A percentile compares a stretch with the other conserved stretches of the same genome.
These are phyloP conservation scores for Discostella stelligera DNA, from an alignment of 352 stramenopile genomes.

Conservation along the genomic window DNA sequence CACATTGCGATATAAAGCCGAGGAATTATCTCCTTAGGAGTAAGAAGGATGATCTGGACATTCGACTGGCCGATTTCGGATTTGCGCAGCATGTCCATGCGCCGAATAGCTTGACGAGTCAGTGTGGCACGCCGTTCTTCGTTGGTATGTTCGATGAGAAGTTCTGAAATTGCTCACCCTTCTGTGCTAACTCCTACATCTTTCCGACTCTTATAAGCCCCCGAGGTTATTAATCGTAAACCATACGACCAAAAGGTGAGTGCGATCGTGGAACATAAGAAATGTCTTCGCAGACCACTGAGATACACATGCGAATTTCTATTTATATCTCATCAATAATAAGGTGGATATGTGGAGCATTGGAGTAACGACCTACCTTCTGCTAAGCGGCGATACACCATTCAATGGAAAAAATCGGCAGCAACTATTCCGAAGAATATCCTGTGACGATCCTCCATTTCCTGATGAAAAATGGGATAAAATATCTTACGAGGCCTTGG, in stretches of 20 bases:
- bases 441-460: slow-evolving; percentile 45
- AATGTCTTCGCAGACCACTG: neutral
- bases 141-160: slow-evolving; percentile 87
- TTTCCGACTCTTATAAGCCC: slow-evolving; percentile 81
- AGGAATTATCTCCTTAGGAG: slow-evolving; percentile 61
- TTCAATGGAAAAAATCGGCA: slow-evolving; percentile 90
- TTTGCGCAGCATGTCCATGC: slow-evolving; percentile 89
- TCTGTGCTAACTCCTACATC: slow-evolving; percentile 18
- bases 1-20: slow-evolving; percentile 92
- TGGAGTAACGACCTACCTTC: slow-evolving; percentile 88
- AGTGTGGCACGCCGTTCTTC: slow-evolving; percentile 96
- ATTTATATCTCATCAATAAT: neutral
- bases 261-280: neutral
- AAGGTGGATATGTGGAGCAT: slow-evolving; percentile 90
- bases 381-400: slow-evolving; percentile 84
- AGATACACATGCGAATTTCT: neutral
- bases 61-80: slow-evolving; percentile 91
- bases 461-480: slow-evolving; percentile 86
- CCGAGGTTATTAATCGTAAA: slow-evolving; percentile 87
- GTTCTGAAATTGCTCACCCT: slow-evolving; percentile 65
- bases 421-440: slow-evolving; percentile 76
- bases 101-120: slow-evolving; percentile 92
- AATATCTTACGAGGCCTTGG: slow-evolving; percentile 88
- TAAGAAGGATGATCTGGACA: slow-evolving; percentile 87
- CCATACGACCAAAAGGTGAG: slow-evolving; percentile 87